Base-by-base conservation (phyloP, 208 protist genomes). In the Trypanosoma caninum region DNA sequence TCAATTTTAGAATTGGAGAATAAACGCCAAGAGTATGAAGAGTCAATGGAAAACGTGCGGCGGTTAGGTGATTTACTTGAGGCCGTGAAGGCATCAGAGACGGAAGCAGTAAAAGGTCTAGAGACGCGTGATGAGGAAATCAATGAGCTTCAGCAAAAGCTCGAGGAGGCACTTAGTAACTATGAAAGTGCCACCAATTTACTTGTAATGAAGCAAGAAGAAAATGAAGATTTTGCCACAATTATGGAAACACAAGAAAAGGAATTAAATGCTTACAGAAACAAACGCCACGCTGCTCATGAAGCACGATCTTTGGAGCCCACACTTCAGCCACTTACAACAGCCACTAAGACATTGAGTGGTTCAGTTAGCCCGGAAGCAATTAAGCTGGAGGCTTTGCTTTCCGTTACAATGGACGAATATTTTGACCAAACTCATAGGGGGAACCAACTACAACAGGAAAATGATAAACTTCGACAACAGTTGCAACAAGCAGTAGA, bases 381-480 rank as follows among this genome's bases (percentile, higher is more conserved):
- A 56, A 35, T 78, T 35, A 33, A 3, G 13, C 2, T 1, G 9
- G 59, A 78, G 58, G 65, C 72, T 13, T 47, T 69, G 23, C 42
- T 69, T 23, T 65, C 72, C 0, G 66, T 78, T 18, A 62, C 56
- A 7, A 37, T 74, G 59, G 66, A 73, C 48, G 72, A 78, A 55
- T 69, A 70, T 53, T 35, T 28, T 9, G 41, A 78, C 35, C 33
- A 59, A 4, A 35, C 11, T 40, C 51, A 61, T 10, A 3, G 62
- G 25, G 30, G 44, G 34, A 69, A 56, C 27, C 62, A 69, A 27
- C 28, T 69, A 10, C 51, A 69, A 33, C 62, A 69, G 37, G 62
- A 61, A 69, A 69, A 61, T 27, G 62, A 69, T 55, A 16, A 16
- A 10, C 53, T 69, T 14, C 10, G 53, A 27, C 62, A 69, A 27